Evolutionary conservation across 1,284 basidiomycete genomes (phyloP).

Genomic region (Ganoderma sp.): DNA sequence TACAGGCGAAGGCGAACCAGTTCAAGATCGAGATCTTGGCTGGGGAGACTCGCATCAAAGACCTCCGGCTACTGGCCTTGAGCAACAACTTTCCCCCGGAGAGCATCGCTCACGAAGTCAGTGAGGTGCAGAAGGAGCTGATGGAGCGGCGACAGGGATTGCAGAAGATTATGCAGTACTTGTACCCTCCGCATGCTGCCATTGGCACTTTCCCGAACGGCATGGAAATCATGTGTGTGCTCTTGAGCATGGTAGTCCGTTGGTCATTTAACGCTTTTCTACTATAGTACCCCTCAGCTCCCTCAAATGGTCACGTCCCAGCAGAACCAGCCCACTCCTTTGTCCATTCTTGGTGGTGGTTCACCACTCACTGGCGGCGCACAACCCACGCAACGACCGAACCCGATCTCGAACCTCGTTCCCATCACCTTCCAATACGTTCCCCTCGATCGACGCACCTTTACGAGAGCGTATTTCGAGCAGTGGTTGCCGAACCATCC

Average conservation of each 20-base stretch:
- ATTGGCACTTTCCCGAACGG: constrained; percentile 10
- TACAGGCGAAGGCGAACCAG: constrained; percentile 17
- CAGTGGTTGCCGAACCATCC: constrained; percentile 52
- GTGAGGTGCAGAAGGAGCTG: constrained; percentile 25
- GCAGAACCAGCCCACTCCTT: constrained; percentile 26
- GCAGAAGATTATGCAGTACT: constrained; percentile 5
- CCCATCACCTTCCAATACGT: constrained; percentile 7
- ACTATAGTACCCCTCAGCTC: constrained; percentile 30
- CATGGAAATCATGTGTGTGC: constrained; percentile 22
- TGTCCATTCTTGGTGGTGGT: constrained; percentile 18
- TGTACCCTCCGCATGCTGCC: constrained; percentile 3
- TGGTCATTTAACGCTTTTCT: not conserved
- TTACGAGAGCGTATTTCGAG: constrained; percentile 57
- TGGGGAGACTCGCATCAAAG: constrained; percentile 21
- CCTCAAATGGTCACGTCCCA: constrained; percentile 25
- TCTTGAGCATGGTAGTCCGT: not conserved
- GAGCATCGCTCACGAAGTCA: constrained; percentile 20
- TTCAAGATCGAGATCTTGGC: constrained; percentile 12
- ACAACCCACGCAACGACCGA: constrained; percentile 25
- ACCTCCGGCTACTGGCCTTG: constrained; percentile 16
- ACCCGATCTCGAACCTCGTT: constrained; percentile 14
- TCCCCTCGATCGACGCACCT: constrained; percentile 48
- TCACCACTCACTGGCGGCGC: constrained; percentile 18
- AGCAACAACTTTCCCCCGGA: constrained; percentile 3
- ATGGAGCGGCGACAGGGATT: constrained; percentile 8